Conservation (phyloP, 148 eudicot species). For the Vaccinium macrocarpon region DNA sequence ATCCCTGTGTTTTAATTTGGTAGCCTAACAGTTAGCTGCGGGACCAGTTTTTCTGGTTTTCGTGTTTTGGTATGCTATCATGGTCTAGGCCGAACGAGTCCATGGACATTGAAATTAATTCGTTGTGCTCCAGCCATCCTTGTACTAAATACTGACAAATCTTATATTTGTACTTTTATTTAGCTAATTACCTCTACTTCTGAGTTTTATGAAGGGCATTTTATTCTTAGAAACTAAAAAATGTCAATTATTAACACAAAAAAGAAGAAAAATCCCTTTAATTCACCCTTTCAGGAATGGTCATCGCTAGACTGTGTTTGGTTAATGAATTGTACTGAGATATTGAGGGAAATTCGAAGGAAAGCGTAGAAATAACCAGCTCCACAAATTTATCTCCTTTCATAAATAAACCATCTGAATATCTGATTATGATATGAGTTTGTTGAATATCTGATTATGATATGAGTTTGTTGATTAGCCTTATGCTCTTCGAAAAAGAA, state of each 20-base stretch:
- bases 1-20: neutral
- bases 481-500: neutral
- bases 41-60: neutral
- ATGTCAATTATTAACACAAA: neutral
- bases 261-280: neutral
- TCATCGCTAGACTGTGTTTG: neutral
- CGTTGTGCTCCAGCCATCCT: neutral
- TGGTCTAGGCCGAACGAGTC: neutral
- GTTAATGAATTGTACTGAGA: neutral
- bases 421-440: neutral
- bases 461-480: too few species aligned
- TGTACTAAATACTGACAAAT: neutral
- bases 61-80: neutral
- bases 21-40: neutral
- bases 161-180: neutral
- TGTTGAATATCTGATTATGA: neutral
- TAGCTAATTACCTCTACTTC: neutral
- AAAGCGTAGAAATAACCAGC: neutral
- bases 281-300: neutral
- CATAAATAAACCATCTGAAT: too few species aligned
- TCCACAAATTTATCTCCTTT: too few species aligned
- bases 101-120: neutral
- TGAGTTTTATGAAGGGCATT: neutral
- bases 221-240: neutral
- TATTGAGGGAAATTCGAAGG: neutral